Evolutionary conservation across 805 yeast species (phyloP), one percentile per base, ranked within the genome.

Genomic region (Saccharomycopsis sp.): DNA sequence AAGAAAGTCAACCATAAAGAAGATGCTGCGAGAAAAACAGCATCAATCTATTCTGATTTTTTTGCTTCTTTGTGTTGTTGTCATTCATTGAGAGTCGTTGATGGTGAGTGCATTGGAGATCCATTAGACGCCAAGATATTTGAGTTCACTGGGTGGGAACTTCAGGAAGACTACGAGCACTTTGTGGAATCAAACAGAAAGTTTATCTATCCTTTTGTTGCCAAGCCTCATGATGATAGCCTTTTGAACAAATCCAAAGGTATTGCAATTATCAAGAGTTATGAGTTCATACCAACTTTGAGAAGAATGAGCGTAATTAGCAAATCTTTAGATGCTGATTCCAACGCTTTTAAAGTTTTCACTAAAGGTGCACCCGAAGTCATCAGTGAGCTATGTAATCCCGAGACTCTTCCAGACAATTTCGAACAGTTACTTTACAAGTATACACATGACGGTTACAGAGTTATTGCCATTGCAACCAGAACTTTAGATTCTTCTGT

Each of bases 341-440:
- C 45, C 3, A 30, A 41, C 5, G 58, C 63, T 16, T 65, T 67
- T 46, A 61, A 63, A 46, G 73, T 77, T 0, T 80, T 74, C 55
- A 86, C 92, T 9, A 92, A 92, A 56, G 99, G 99, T 36, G 98
- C 99, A 0, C 99, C 99, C 0, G 99, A 92, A 56, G 84, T 88
- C 8, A 83, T 92, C 69, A 65, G 71, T 22, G 79, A 75, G 13
- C 75, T 92, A 22, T 92, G 98, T 61, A 62, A 65, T 12, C 75
- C 80, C 1, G 74, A 70, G 15, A 64, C 87, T 0, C 60, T 92
- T 36, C 98, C 99, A 1, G 55, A 59, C 2, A 73, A 87, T 52
- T 92, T 73, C 56, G 79, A 80, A 18, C 81, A 80, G 25, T 56
- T 82, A 17, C 65, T 92, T 26, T 80, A 86, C 53, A 69, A 78